Conservation (phyloP, 495 filamentous ascomycete genomes). For the Hypoxylon crocopeplum region DNA sequence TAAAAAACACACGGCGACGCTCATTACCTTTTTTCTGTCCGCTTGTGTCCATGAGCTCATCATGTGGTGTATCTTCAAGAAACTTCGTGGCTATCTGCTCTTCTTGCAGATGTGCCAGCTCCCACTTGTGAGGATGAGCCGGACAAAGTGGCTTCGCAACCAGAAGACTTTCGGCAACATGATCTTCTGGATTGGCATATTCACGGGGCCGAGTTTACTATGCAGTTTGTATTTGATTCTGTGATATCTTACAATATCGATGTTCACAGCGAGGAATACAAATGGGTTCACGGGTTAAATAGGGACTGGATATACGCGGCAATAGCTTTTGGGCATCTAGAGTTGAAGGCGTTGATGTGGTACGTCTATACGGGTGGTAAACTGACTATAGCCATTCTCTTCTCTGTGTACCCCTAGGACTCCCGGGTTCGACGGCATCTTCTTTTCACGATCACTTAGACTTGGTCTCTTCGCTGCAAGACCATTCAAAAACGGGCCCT, state of each 20-base stretch:
- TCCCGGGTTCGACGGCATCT: too few relatives aligned
- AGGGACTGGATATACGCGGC: conserved; percentile 1
- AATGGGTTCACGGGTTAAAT: background rate
- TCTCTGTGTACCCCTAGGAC: too few relatives aligned
- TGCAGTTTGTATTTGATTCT: conserved; percentile 75
- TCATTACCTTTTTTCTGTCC: conserved; percentile 74
- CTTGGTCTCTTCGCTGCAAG: too few relatives aligned
- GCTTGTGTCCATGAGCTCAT: conserved; percentile 76
- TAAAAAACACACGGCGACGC: conserved; percentile 70
- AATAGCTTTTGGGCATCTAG: too few relatives aligned
- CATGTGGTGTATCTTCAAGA: conserved; percentile 81
- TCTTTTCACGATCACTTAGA: too few relatives aligned
- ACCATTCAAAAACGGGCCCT: too few relatives aligned
- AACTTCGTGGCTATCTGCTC: conserved; percentile 75
- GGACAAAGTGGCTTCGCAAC: conserved; percentile 66
- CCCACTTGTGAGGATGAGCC: conserved; percentile 68
- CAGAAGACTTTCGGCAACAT: conserved; percentile 69
- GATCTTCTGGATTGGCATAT: conserved; percentile 77
- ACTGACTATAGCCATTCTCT: too few relatives aligned
- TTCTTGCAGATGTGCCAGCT: conserved; percentile 73
- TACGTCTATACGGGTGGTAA: too few relatives aligned
- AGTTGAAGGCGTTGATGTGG: too few relatives aligned
- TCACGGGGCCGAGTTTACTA: conserved; percentile 72
- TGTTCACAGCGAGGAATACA: background rate
- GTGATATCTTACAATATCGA: conserved; percentile 34